Base-by-base conservation (phyloP, 768 basidiomycete genomes). In the Tulasnella calospora region DNA sequence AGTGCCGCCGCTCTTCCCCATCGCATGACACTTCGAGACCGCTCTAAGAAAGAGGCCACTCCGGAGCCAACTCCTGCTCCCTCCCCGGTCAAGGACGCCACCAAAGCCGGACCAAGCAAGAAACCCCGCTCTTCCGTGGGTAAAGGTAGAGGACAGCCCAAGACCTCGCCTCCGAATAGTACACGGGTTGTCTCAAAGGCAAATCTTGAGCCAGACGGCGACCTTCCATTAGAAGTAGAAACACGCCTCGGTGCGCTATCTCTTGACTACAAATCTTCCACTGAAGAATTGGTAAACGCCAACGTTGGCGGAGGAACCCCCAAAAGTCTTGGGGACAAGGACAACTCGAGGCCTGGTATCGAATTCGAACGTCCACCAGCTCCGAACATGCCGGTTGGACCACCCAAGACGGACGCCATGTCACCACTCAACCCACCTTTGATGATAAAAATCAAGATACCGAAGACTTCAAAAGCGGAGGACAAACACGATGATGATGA, bases 21-120 rank as follows among this genome's bases (percentile, higher is more conserved):
- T 41, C 73, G 73, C 17, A 81, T 78, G 80, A 71, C 76, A 17
- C 77, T 81, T 30, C 33, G 80, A 33, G 80, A 80, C 30, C 44
- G 80, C 27, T 80, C 57, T 33, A 81, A 81, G 69, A 78, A 78
- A 67, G 71, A 67, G 5, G 61, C 61, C 61, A 67, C 61, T 27
- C 61, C 61, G 27, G 41, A 79, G 36, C 27, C 74, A 27, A 51
- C 78, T 40, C 71, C 71, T 73, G 46, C 71, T 36, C 40, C 71
- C 2, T 73, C 71, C 21, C 71, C 71, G 27, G 71, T 47, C 33
- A 73, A 73, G 46, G 46, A 47, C 36, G 27, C 15, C 2, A 15
- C 27, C n/a, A 41, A 41, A 73, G 40, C 36, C 35, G 30, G n/a
- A 41, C 30, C 71, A 40, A 73, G 71, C 71, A 73, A 73, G 71